Percentiles rank a stretch among this genome's conserved stretches.
Conservation (phyloP, 2,329 filamentous ascomycete genomes). For the Aureobasidium musti region DNA sequence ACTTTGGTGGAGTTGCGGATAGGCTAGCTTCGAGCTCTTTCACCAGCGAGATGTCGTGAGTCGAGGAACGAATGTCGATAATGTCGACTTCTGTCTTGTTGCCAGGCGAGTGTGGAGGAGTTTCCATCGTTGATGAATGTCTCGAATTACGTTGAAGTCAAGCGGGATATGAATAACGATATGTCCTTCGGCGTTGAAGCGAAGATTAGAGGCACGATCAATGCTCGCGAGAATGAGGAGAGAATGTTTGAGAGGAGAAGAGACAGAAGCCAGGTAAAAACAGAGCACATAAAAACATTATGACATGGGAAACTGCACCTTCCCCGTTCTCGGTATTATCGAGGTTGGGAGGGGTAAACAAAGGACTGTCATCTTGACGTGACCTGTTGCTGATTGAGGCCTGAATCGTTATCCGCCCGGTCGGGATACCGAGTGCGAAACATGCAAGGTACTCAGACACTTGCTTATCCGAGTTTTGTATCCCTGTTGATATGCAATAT, state of each 20-base stretch:
- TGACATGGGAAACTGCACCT: background rate
- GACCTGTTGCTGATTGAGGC: background rate
- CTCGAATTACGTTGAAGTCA: background rate
- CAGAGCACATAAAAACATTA: background rate
- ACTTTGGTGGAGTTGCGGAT: background rate
- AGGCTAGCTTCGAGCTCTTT: conserved; percentile 1
- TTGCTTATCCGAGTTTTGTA: background rate
- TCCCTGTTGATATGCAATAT: background rate
- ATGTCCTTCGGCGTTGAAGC: too few species aligned
- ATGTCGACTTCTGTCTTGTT: background rate
- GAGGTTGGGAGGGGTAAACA: background rate
- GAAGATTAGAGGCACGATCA: background rate
- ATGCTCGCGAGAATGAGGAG: background rate
- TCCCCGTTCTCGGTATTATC: background rate
- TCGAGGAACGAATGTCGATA: conserved; percentile 16
- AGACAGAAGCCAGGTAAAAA: background rate
- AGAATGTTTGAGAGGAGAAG: background rate
- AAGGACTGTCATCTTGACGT: conserved; percentile 13
- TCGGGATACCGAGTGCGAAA: background rate
- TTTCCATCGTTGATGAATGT: background rate
- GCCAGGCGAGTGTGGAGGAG: background rate
- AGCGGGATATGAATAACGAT: background rate
- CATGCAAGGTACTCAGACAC: background rate
- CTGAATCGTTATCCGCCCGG: background rate
- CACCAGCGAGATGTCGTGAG: background rate